These are phyloP conservation scores for Nakazawaea ishiwadae DNA, from an alignment of 805 yeast species.

Conservation along the genomic window DNA sequence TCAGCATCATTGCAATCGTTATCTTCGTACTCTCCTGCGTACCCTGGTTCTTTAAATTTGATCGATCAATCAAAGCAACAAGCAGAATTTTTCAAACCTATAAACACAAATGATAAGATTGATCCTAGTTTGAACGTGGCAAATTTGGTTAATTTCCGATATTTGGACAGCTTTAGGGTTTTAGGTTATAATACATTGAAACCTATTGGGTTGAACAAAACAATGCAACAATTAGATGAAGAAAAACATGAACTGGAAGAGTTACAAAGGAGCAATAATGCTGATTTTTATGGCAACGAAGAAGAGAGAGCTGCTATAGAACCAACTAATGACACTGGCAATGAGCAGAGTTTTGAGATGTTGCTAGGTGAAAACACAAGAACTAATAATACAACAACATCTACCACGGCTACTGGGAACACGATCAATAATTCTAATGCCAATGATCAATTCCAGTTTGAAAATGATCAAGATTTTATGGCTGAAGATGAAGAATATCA, in stretches of 20 bases:
- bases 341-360: slow-evolving; percentile 9
- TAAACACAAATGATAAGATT: slow-evolving; percentile 1
- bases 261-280: slow-evolving; percentile 2
- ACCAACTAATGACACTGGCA: not conserved
- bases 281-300: slow-evolving; percentile 14
- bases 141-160: slow-evolving; percentile 19
- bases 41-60: slow-evolving; percentile 27
- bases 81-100: slow-evolving; percentile 14
- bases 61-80: slow-evolving; percentile 19
- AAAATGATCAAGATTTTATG: slow-evolving; percentile 26
- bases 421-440: not conserved
- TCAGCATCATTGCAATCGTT: slow-evolving; percentile 37
- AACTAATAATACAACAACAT: not conserved
- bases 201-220: slow-evolving; percentile 59
- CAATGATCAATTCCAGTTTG: slow-evolving; percentile 11
- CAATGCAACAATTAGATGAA: slow-evolving; percentile 37
- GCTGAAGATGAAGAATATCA: slow-evolving; percentile 33
- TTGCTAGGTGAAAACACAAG: slow-evolving; percentile 9
- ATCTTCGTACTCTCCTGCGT: slow-evolving; percentile 48
- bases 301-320: slow-evolving; percentile 10
- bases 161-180: slow-evolving; percentile 30
- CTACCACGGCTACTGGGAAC: not conserved
- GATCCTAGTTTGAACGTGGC: slow-evolving; percentile 19
- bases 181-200: slow-evolving; percentile 44
- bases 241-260: slow-evolving; percentile 20